A percentile compares a stretch with the other conserved stretches of the same genome.
Evolutionary conservation across 2,329 filamentous ascomycete species (phyloP).

Genomic region (Ramichloridium luteum): DNA sequence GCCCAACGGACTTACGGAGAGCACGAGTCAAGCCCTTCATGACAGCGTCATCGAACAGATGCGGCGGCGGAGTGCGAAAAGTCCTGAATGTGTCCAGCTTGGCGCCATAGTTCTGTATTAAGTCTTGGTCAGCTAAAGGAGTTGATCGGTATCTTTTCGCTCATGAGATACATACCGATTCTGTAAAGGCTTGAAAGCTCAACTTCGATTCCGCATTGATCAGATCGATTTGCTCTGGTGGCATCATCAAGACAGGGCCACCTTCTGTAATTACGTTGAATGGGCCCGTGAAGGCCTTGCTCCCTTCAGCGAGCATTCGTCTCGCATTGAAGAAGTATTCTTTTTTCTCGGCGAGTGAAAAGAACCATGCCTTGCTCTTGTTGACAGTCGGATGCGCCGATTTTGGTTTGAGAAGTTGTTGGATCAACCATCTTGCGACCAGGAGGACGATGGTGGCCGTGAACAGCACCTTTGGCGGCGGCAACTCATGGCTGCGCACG

Average conservation of each 20-base stretch:
- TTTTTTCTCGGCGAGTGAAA: not conserved
- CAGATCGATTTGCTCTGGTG: slow-evolving; percentile 7
- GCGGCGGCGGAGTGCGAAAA: slow-evolving; percentile 2
- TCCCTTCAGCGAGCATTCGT: not conserved
- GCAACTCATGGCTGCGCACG: not conserved
- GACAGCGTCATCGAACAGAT: slow-evolving; percentile 9
- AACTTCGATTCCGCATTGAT: slow-evolving; percentile 3
- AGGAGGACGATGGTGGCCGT: not conserved
- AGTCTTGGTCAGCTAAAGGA: slow-evolving; percentile 1
- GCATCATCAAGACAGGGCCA: slow-evolving; percentile 4
- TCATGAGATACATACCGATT: not conserved
- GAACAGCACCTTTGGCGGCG: not conserved
- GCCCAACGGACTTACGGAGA: slow-evolving; percentile 3
- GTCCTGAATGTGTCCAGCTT: slow-evolving; percentile 7
- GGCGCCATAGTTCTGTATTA: slow-evolving; percentile 1
- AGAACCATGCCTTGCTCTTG: not conserved
- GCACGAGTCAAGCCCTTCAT: slow-evolving; percentile 9
- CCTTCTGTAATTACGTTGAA: slow-evolving; percentile 5
- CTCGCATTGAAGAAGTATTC: not conserved
- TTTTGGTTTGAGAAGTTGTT: not conserved
- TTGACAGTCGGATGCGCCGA: not conserved
- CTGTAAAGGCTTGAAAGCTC: not conserved
- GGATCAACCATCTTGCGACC: not conserved
- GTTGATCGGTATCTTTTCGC: not conserved
- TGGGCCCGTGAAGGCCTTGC: slow-evolving; percentile 5